A percentile compares a stretch with the other conserved stretches of the same genome.
Evolutionary conservation across 768 basidiomycete species (phyloP).

Genomic region (Suillus hirtellus): DNA sequence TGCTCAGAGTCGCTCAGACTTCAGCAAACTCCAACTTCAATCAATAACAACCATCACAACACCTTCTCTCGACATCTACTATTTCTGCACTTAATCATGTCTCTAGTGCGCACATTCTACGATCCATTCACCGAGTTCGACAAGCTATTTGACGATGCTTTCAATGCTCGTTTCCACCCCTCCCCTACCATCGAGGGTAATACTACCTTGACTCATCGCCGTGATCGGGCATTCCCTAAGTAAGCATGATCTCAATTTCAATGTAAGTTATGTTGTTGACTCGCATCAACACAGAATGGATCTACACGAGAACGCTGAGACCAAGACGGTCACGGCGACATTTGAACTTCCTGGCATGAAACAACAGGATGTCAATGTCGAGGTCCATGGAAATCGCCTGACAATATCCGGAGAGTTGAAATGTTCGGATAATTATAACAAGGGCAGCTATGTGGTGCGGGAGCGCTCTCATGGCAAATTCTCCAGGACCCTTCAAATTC

Average conservation of each 20-base stretch:
- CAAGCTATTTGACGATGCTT: slow-evolving; percentile 42
- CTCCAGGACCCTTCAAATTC: neutral
- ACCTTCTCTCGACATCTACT: neutral
- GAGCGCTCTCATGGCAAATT: neutral
- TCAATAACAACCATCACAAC: neutral
- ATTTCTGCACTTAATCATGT: slow-evolving; percentile 19
- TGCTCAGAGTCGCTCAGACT: neutral
- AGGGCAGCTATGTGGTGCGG: neutral
- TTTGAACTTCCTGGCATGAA: neutral
- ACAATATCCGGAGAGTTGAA: neutral
- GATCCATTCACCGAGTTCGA: slow-evolving; percentile 42
- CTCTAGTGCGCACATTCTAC: slow-evolving; percentile 29
- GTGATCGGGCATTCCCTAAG: slow-evolving; percentile 27
- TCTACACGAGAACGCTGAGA: slow-evolving; percentile 49
- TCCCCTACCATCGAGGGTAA: slow-evolving; percentile 12
- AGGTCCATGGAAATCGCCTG: neutral
- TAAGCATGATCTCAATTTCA: slow-evolving; percentile 10
- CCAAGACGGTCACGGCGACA: slow-evolving; percentile 49
- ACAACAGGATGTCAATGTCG: neutral
- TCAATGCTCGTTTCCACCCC: slow-evolving; percentile 27
- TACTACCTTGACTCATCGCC: slow-evolving; percentile 10
- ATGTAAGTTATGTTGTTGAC: neutral
- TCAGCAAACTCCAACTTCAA: neutral
- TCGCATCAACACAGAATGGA: slow-evolving; percentile 44
- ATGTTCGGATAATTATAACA: neutral